Evolutionary conservation across 2,329 filamentous ascomycete genomes (phyloP).

Genomic region (Fusarium longipes): DNA sequence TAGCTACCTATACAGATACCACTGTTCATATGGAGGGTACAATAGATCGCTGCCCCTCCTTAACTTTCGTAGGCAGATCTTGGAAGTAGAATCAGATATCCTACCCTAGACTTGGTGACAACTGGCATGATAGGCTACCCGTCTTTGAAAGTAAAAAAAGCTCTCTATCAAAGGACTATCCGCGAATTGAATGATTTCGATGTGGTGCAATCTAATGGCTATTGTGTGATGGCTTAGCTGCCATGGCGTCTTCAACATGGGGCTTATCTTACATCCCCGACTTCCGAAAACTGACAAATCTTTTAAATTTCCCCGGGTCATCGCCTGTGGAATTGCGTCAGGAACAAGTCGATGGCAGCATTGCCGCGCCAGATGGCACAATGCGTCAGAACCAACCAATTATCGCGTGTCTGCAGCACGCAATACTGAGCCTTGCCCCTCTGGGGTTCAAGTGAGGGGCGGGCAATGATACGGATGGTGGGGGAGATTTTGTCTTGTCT

Average conservation of each 20-base stretch:
- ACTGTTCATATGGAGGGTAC: background rate
- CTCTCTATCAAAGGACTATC: background rate
- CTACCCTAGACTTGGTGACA: slow-evolving; percentile 8
- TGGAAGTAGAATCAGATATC: no score
- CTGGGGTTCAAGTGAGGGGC: slow-evolving; percentile 44
- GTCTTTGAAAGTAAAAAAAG: slow-evolving; percentile 15
- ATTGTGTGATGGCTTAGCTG: slow-evolving; percentile 21
- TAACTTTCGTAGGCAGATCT: background rate
- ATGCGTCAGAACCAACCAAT: slow-evolving; percentile 37
- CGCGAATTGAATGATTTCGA: background rate
- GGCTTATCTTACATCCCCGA: slow-evolving; percentile 13
- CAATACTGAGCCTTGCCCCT: slow-evolving; percentile 44
- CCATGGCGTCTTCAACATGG: slow-evolving; percentile 9
- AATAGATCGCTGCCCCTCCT: no score
- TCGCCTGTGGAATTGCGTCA: slow-evolving; percentile 44
- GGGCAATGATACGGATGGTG: slow-evolving; percentile 17
- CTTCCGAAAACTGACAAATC: slow-evolving; percentile 16
- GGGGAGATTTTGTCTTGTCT: slow-evolving; percentile 8
- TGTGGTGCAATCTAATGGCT: slow-evolving; percentile 11
- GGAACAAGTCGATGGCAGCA: slow-evolving; percentile 44
- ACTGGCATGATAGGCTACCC: background rate
- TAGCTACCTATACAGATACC: accelerated
- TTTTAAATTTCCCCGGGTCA: slow-evolving; percentile 26
- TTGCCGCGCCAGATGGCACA: slow-evolving; percentile 43
- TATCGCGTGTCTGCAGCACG: slow-evolving; percentile 36